Percentiles rank a stretch among this genome's conserved stretches.
phyloP scores from a whole-genome alignment of 306 rosid genomes.

The Lathyrus sativus region DNA sequence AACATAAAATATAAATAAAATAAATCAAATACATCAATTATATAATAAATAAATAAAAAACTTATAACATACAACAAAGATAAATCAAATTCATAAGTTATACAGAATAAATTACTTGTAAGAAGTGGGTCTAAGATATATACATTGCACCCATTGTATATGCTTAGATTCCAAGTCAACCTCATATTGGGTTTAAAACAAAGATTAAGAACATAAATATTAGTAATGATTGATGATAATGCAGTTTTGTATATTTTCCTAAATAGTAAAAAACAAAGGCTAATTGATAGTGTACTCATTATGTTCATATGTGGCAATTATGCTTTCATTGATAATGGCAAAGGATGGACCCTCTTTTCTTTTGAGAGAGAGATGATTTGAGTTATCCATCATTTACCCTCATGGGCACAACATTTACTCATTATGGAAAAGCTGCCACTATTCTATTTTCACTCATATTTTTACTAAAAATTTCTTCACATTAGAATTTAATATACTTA shows the following conservation, averaged over 20 bases:
- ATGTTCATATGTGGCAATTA: constrained; percentile 46
- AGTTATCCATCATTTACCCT: constrained; percentile 50
- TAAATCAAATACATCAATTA: too few relatives aligned
- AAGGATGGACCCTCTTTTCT: constrained; percentile 43
- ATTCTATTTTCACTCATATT: constrained; percentile 31
- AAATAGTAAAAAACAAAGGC: constrained; percentile 37
- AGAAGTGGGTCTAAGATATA: background rate
- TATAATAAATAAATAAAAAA: too few relatives aligned
- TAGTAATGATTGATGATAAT: constrained; percentile 32
- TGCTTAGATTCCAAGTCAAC: background rate
- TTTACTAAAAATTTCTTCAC: constrained; percentile 18
- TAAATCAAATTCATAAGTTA: too few relatives aligned
- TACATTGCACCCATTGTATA: background rate
- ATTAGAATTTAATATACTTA: background rate
- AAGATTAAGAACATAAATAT: constrained; percentile 24
- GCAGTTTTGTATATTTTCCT: constrained; percentile 31
- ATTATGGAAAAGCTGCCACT: constrained; percentile 55
- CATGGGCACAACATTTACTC: constrained; percentile 49
- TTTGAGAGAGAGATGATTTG: constrained; percentile 16
- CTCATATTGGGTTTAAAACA: background rate
- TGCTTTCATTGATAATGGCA: constrained; percentile 49
- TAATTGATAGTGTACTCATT: constrained; percentile 48
- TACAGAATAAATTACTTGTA: too few relatives aligned
- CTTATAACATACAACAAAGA: too few relatives aligned
- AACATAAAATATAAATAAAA: too few relatives aligned